Base-by-base conservation (phyloP, 768 basidiomycete genomes). In the Lactifluus piperatus region DNA sequence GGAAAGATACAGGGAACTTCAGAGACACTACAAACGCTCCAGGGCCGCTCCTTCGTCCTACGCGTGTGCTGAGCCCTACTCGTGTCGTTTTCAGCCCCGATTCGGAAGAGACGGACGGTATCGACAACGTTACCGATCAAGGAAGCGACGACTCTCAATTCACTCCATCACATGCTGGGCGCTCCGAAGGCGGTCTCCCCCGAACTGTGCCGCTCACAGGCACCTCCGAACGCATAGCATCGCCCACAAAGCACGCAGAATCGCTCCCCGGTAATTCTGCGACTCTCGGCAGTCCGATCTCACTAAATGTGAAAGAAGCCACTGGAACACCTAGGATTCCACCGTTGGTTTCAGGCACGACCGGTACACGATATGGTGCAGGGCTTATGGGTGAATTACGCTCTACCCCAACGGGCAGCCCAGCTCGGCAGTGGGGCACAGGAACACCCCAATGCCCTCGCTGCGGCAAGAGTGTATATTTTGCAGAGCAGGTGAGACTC, bases 391-490 rank as follows among this genome's bases (percentile, higher is more conserved):
- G 63, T 18, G 63, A 57, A 47, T 58, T 69, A 51, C 61, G 66
- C 26, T 62, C 70, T 50, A 68, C 61, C 43, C 54, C 60, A 37
- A 71, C 71, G 6, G 71, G 71, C 9, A 54, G 66, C 20, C 43
- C 54, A 37, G 62, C 44, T 52, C 58, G 63, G 46, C 75, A 76
- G 60, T 85, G 83, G 78, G 83, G 80, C 36, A 72, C 69, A 24
- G 77, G 79, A 22, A 80, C 81, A 8, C 86, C 88, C 20, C 67
- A 68, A 20, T 93, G 90, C 65, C 81, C 84, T 9, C 77, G 78
- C 56, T 93, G 90, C 63, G 75, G 74, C 37, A 83, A 86, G 77
- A 84, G 78, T 52, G 90, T 93, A 10, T 93, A 88, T 72, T 91
- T 92, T 67, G 89, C 90, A 14, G 89, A 92, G 69, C 88, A 89